Evolutionary conservation across 2,329 filamentous ascomycete species (phyloP).

Genomic region (Fusarium gaditjirri): DNA sequence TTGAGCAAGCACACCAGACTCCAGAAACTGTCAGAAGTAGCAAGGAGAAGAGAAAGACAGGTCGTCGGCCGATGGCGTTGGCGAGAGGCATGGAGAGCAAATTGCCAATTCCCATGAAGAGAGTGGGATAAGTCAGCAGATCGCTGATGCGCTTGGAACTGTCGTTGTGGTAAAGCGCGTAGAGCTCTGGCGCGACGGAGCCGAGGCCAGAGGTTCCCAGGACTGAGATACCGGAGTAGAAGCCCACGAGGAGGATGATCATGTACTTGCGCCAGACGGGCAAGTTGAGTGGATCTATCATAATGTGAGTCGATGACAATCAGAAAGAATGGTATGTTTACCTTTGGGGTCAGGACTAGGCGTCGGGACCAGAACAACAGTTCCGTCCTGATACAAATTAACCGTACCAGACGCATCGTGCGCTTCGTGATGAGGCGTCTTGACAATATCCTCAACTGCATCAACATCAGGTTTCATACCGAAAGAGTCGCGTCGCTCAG

Average conservation of each 20-base stretch:
- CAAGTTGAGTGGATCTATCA: neutral
- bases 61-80: neutral
- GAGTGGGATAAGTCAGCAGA: neutral
- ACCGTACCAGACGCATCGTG: slow-evolving; percentile 11
- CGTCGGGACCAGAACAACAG: neutral
- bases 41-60: neutral
- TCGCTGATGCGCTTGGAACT: slow-evolving; percentile 3
- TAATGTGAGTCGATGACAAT: accelerated
- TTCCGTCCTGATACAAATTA: slow-evolving; percentile 10
- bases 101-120: slow-evolving; percentile 13
- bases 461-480: slow-evolving; percentile 5
- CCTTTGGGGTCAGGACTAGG: slow-evolving; percentile 18
- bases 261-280: slow-evolving; percentile 8
- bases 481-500: slow-evolving; percentile 6
- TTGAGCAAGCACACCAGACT: slow-evolving; percentile 11
- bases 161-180: neutral
- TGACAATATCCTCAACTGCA: neutral
- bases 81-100: slow-evolving; percentile 1
- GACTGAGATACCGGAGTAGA: slow-evolving; percentile 15
- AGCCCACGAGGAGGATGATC: slow-evolving; percentile 12
- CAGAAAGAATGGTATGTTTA: accelerated
- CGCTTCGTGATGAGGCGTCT: neutral
- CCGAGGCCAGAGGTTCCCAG: slow-evolving; percentile 14
- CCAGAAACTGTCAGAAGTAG: neutral
- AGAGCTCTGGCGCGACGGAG: neutral